Base-by-base conservation (phyloP, 805 yeast species). In the Clavispora vitiphila region DNA sequence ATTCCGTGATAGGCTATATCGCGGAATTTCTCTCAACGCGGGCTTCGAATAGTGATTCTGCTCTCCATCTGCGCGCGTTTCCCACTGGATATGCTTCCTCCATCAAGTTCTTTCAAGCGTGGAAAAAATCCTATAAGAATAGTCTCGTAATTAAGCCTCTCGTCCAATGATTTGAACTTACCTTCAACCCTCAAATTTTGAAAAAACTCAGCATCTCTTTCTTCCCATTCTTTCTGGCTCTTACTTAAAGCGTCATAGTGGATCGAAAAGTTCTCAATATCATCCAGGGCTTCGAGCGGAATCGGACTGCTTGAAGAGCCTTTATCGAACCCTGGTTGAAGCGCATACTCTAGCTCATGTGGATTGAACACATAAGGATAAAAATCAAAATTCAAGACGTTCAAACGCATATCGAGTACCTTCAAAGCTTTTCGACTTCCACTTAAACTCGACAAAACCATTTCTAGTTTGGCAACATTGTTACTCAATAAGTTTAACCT, bases 321-420 rank as follows among this genome's bases (percentile, higher is more conserved):
- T 8, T 16, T 16, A 29, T 15, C 47, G 47, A 16, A 3, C 5
- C 20, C 32, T 15, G 19, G n/a, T 9, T 22, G 14, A 14, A 21
- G 8, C 8, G 47, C 47, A 24, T 50, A 51, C 20, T 60, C 69
- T 5, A 39, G 39, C 38, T 69, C 78, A 8, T 65, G 64, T 4
- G 75, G 74, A 46, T 69, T 71, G 55, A 77, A 77, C 1, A 77
- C 77, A 49, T 68, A 76, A 0, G 83, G 80, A 52, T 77, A 76
- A 37, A 72, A 61, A 9, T 66, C 71, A 34, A 62, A 57, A 32
- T 71, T 76, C 21, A 75, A 44, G 12, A 78, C 74, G 47, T 77
- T 77, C 41, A 76, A 68, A 27, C 81, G 60, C 37, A 76, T 42
- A 52, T 77, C 83, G 14, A 77, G 50, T 8, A 65, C 57, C 41